These are phyloP conservation scores for Claviceps citrina DNA, from an alignment of 2,329 filamentous ascomycete species.

Conservation along the genomic window DNA sequence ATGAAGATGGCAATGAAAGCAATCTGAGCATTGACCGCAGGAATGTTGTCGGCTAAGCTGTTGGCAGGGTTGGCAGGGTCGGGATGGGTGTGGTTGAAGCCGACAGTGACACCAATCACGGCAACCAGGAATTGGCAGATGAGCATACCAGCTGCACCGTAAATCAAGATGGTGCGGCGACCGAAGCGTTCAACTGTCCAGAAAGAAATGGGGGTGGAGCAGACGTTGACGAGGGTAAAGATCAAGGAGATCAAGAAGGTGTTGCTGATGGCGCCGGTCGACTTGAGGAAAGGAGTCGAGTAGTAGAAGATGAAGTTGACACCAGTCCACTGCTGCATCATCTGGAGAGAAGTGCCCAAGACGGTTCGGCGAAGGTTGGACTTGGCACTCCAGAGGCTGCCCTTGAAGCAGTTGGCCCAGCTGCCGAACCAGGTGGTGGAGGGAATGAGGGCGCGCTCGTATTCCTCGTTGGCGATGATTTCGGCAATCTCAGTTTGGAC, in stretches of 20 bases:
- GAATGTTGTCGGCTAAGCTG: constrained; percentile 34
- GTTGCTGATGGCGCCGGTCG: constrained; percentile 59
- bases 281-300: constrained; percentile 71
- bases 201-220: constrained; percentile 75
- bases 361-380: constrained; percentile 57
- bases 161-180: constrained; percentile 64
- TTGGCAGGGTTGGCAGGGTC: constrained; percentile 26
- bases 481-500: constrained; percentile 72
- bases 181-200: constrained; percentile 71
- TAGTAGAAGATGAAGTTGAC: constrained; percentile 91
- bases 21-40: constrained; percentile 55
- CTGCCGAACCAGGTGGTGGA: constrained; percentile 46
- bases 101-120: constrained; percentile 52
- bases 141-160: constrained; percentile 68
- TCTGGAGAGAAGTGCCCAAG: constrained; percentile 57
- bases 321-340: constrained; percentile 75
- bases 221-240: constrained; percentile 78
- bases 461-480: constrained; percentile 79
- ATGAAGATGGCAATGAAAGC: constrained; percentile 86
- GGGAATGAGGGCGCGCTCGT: constrained; percentile 58
- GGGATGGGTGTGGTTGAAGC: constrained; percentile 33
- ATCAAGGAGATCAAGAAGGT: constrained; percentile 72
- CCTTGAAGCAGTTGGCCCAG: constrained; percentile 55
- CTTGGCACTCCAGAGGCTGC: constrained; percentile 45
- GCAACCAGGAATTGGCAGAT: constrained; percentile 77